A percentile compares a stretch with the other conserved stretches of the same genome.
Evolutionary conservation across 2,329 filamentous ascomycete genomes (phyloP).

Genomic region (Colletotrichum gloeosporioides): DNA sequence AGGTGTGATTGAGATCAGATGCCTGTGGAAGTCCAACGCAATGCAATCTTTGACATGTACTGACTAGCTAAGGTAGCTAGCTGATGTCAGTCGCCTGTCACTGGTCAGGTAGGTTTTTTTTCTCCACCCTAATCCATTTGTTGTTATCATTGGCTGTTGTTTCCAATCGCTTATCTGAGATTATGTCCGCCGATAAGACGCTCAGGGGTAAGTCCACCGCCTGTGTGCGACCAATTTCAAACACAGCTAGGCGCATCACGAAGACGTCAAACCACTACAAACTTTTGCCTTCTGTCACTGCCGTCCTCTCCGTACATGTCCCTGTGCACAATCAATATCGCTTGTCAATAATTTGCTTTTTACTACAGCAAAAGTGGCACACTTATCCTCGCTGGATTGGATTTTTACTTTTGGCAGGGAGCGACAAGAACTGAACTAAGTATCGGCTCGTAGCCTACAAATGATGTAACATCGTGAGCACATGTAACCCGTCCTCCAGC

Average conservation of each 20-base stretch:
- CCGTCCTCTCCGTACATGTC: neutral
- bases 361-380: neutral
- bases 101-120: neutral
- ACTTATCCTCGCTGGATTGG: neutral
- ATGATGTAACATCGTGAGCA: constrained; percentile 7
- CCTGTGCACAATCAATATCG: neutral
- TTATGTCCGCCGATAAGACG: neutral
- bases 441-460: constrained; percentile 1
- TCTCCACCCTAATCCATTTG: neutral
- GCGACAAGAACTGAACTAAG: constrained; percentile 1
- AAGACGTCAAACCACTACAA: neutral
- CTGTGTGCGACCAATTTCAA: neutral
- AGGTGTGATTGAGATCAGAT: neutral
- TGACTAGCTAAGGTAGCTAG: neutral
- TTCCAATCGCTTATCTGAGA: neutral
- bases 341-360: neutral
- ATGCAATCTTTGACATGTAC: neutral
- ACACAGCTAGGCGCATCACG: neutral
- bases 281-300: neutral
- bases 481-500: neutral
- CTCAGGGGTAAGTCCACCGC: neutral
- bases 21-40: neutral
- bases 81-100: neutral
- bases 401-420: neutral
- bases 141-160: neutral